Conservation (phyloP, 441 rosid genomes). For the Hypseocharis bilobata region DNA sequence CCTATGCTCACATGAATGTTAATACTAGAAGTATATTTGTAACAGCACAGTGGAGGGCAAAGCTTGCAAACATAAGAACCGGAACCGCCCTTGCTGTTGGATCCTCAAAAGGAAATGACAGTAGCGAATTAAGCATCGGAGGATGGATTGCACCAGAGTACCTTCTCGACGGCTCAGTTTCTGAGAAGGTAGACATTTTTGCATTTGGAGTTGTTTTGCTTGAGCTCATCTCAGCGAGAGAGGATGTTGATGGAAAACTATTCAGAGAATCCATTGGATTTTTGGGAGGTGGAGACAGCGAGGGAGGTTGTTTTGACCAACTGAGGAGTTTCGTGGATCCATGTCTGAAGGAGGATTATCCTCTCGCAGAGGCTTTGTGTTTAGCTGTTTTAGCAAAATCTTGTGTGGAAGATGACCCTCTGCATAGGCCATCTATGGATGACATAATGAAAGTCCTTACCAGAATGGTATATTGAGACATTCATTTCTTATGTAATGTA, state of each 20-base stretch:
- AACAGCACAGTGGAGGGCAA: slow-evolving; percentile 41
- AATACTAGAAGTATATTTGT: slow-evolving; percentile 36
- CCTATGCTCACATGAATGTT: slow-evolving; percentile 34
- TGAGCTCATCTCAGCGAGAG: slow-evolving; percentile 43
- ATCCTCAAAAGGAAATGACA: slow-evolving; percentile 14
- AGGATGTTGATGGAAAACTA: slow-evolving; percentile 26
- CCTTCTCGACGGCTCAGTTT: slow-evolving; percentile 16
- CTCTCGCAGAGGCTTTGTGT: slow-evolving; percentile 49
- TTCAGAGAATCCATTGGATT: slow-evolving; percentile 36
- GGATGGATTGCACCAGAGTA: slow-evolving; percentile 30
- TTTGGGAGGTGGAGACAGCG: slow-evolving; percentile 31
- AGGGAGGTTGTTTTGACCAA: slow-evolving; percentile 48
- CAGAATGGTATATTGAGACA: slow-evolving; percentile 25
- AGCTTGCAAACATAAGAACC: slow-evolving; percentile 37
- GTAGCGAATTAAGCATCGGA: not conserved
- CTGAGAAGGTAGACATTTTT: slow-evolving; percentile 37
- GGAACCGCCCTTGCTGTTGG: slow-evolving; percentile 17
- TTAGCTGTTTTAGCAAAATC: slow-evolving; percentile 52
- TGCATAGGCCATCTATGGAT: slow-evolving; percentile 44
- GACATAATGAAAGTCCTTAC: slow-evolving; percentile 49
- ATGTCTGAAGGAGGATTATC: slow-evolving; percentile 36
- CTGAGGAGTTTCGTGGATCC: slow-evolving; percentile 50
- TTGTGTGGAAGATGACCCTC: slow-evolving; percentile 51
- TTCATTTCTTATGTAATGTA: not conserved
- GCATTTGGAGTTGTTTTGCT: slow-evolving; percentile 47